Evolutionary conservation across 192 early-diverging fungal species (phyloP).

Genomic region (Rhizophagus clarus): DNA sequence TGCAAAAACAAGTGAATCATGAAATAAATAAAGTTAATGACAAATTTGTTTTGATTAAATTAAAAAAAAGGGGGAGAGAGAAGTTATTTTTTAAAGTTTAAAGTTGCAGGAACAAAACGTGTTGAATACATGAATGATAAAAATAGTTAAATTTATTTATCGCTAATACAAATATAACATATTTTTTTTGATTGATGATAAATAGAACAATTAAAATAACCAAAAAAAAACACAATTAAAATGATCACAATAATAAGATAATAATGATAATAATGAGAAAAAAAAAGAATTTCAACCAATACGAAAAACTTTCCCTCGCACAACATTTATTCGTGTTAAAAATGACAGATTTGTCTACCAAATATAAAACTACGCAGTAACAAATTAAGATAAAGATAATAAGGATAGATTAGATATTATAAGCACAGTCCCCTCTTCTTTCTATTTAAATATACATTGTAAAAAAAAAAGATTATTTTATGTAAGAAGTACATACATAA

Average conservation of each 20-base stretch:
- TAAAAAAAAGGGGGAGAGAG: neutral
- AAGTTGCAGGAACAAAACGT: neutral
- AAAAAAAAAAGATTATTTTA: too few species aligned
- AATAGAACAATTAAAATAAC: neutral
- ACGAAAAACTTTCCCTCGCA: neutral
- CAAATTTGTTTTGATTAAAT: neutral
- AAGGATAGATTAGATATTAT: neutral
- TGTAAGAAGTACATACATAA: too few species aligned
- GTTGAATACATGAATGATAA: neutral
- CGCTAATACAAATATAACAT: neutral
- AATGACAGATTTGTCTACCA: neutral
- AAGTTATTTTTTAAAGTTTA: neutral
- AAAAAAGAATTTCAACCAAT: neutral
- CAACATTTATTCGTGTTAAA: neutral
- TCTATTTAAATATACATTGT: neutral
- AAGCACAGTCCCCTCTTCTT: too few species aligned
- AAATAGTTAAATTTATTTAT: neutral
- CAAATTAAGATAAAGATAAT: too few species aligned
- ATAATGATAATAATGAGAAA: neutral
- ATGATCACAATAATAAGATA: neutral
- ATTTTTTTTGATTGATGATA: too few species aligned
- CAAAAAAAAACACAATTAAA: neutral
- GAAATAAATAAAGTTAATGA: too few species aligned
- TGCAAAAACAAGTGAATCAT: too few species aligned
- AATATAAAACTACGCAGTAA: neutral